Evolutionary conservation across 805 yeast genomes (phyloP), one percentile per base, ranked within the genome.

Genomic region (Isabelozyma gotoi): DNA sequence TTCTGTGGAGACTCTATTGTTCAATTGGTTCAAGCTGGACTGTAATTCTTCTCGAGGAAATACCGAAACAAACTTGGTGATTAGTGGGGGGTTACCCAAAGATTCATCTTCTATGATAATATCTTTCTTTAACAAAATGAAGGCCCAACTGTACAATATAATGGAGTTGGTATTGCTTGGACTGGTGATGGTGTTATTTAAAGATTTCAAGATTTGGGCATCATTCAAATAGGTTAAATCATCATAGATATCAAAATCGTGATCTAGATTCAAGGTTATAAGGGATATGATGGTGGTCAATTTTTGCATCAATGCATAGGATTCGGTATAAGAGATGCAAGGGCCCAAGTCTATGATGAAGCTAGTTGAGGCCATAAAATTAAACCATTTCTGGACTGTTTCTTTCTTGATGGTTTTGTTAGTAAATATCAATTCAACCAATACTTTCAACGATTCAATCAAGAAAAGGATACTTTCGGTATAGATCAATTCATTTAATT

Each of bases 81-180:
- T 51, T 16, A 33, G 18, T 8, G 44, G 11, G 16, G 46, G 31
- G 12, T 34, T 20, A 3, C 15, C n/a, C n/a, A n/a, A 56, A 20
- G 71, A 64, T 15, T 55, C 55, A 33, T 74, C 76, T 36, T 71
- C 72, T n/a, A 77, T 52, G 2, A 76, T 53, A 16, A 73, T 65
- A 6, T 70, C 68, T 46, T 82, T 80, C 17, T 83, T 65, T 50
- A 79, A 78, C 8, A 82, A 56, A 8, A 82, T 59, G 11, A 84
- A 76, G 21, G 87, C 77, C 92, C 92, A 86, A 17, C 80, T 75
- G 55, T 84, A 85, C 36, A 80, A 58, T 0, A 82, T 65, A 8
- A 84, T 58, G 2, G 86, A 65, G 47, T 78, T 77, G 2, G 62
- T 45, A 10, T 59, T 62, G 15, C 67, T 59, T 1, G 74, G 53